Conservation (phyloP, 106 monocot species). For the Allium fistulosum region DNA sequence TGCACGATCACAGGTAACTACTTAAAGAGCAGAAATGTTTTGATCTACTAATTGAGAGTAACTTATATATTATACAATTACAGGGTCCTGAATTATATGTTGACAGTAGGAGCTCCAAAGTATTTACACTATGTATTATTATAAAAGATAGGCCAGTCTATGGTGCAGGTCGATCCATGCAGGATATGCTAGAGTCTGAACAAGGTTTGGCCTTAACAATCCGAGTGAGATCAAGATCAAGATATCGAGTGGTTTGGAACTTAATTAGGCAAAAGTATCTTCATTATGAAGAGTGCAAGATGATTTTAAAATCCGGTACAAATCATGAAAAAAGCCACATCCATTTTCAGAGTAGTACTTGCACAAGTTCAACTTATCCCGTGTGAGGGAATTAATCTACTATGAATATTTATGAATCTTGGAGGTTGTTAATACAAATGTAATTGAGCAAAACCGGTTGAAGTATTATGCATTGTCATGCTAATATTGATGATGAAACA, state of each 20-base stretch:
- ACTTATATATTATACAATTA: neutral
- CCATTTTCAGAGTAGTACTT: slow-evolving; percentile 20
- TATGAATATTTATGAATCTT: no score
- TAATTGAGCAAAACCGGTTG: no score
- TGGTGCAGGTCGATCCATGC: slow-evolving; percentile 67
- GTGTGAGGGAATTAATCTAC: slow-evolving; percentile 2
- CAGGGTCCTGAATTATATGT: slow-evolving; percentile 34
- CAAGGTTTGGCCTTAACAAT: slow-evolving; percentile 34
- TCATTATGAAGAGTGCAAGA: slow-evolving; percentile 28
- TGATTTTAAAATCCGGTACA: slow-evolving; percentile 18
- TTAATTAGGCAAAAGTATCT: slow-evolving; percentile 32
- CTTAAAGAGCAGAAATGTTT: neutral
- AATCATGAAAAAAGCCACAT: slow-evolving; percentile 10
- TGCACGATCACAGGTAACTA: slow-evolving; percentile 42
- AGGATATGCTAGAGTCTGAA: slow-evolving; percentile 58
- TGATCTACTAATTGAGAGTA: neutral
- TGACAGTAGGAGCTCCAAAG: slow-evolving; percentile 8
- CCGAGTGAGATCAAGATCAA: slow-evolving; percentile 20
- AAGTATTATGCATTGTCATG: no score
- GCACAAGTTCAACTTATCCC: slow-evolving; percentile 15
- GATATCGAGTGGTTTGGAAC: slow-evolving; percentile 34
- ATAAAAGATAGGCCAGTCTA: slow-evolving; percentile 51
- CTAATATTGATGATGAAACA: no score
- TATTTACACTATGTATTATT: slow-evolving; percentile 15
- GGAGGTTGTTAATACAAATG: no score